Evolutionary conservation across 2,329 filamentous ascomycete genomes (phyloP).

Genomic region (Pezicula radicicola): DNA sequence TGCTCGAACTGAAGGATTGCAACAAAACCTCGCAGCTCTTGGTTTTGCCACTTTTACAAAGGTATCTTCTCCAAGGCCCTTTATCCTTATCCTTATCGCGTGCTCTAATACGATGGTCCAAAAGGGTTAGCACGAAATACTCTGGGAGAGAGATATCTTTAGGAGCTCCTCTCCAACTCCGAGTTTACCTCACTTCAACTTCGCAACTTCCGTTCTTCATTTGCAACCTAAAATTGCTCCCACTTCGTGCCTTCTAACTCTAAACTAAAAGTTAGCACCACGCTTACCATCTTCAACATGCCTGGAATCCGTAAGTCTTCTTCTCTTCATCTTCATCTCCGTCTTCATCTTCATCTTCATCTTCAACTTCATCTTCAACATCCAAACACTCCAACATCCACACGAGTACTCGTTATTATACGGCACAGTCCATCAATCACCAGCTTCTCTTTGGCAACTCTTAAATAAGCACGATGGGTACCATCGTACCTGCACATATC

Average conservation of each 20-base stretch:
- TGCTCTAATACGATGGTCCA: too few species aligned
- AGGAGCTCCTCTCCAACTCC: too few species aligned
- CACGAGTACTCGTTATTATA: background rate
- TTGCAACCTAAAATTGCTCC: background rate
- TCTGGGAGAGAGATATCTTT: too few species aligned
- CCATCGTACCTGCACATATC: background rate
- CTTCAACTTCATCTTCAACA: conserved; percentile 1
- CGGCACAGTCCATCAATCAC: background rate
- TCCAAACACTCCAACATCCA: background rate
- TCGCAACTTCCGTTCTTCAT: background rate
- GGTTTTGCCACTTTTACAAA: too few species aligned
- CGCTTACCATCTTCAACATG: conserved; percentile 17
- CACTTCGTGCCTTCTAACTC: background rate
- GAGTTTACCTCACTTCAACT: too few species aligned
- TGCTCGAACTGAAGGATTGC: too few species aligned
- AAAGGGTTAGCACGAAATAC: too few species aligned
- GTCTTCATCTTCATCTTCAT: too few species aligned
- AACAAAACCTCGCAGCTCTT: too few species aligned
- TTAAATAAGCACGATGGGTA: background rate
- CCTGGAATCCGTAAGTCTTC: conserved; percentile 26
- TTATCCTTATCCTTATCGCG: too few species aligned
- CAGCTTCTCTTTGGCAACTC: background rate
- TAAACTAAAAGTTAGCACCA: background rate
- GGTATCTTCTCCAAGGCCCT: too few species aligned
- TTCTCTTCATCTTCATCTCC: background rate